Evolutionary conservation across 306 rosid genomes (phyloP), one percentile per base, ranked within the genome.

Genomic region (Canavalia gladiata): DNA sequence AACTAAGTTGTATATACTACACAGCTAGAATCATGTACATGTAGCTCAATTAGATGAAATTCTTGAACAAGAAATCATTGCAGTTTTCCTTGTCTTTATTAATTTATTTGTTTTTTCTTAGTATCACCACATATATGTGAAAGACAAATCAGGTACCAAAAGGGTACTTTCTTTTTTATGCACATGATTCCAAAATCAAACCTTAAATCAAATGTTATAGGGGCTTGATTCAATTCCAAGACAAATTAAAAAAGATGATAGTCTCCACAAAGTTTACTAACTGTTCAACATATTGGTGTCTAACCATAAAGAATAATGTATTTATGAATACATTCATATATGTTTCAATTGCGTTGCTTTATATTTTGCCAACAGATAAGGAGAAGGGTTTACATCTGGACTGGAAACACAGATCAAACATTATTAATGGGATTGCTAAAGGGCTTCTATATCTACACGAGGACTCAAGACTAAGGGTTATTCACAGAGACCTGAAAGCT

Each of bases 401-500:
- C 41, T 91, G 92, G 95, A 63, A 80, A 43, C 31, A 55, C 1
- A 33, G 82, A 58, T 46, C 41, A 58, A 81, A 60, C 79, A 89
- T 91, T 49, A 87, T 86, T 43, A 72, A 80, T 56, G 92, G 91
- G 4, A 91, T 87, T 42, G 91, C 88, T 11, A 86, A 79, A 75
- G 91, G 95, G 58, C 73, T 89, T 70, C 45, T 89, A 7, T 91
- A 89, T 81, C 91, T 89, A 72, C 95, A 89, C 5, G 91, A 89
- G 45, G 92, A 87, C 47, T 91, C 90, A 2, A 65, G 89, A 46
- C 84, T 84, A 1, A 84, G 75, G 28, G 77, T 91, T 42, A 87
- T 91, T 82, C 95, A 91, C 35, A 82, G 95, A 73, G 90, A 91
- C 72, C n/a, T 91, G 3, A 91, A 91, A 78, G 85, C 92, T 5